Evolutionary conservation across 2,329 filamentous ascomycete species (phyloP), one percentile per base, ranked within the genome.

Genomic region (Aspergillus awamori): DNA sequence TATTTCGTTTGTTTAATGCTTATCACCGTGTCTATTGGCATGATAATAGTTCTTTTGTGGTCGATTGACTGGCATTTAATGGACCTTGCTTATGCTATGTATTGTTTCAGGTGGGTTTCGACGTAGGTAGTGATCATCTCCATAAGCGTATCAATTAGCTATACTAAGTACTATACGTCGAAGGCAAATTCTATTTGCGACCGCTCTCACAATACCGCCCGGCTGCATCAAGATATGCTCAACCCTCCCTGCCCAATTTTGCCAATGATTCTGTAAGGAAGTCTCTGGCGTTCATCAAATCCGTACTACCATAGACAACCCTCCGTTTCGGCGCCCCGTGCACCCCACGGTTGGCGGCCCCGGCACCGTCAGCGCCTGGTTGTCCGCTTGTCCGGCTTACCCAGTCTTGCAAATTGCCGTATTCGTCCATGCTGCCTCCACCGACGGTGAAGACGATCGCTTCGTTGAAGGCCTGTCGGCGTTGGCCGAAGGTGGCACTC

Each of bases 351-450:
- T 68, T 38, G 5, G 63, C 63, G 5, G 81, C 78, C 13, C 71
- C 68, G 15, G 74, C 73, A 30, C 78, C 79, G 45, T 81, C 82
- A 38, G 78, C 78, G 13, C 87, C 87, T 52, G 83, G 82, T 52
- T 75, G 77, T 43, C 80, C 81, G 54, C 79, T 83, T 4, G 92
- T 93, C 66, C 94, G 85, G 75, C 87, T 87, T 5, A 94, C 92
- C 95, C 95, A 99, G 73, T 98, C 95, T 74, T 97, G 92, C 74
- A 99, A 76, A 77, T 99, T 99, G 20, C 93, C 94, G 74, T 98
- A 99, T 76, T 99, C 95, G 69, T 99, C 95, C 91, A 99, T 98
- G 74, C 93, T 97, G 45, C 95, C 95, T 51, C 96, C 95, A 4
- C 95, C 95, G 3, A 96, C 92, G 0, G 92, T 94, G 73, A 97